Evolutionary conservation across 768 basidiomycete species (phyloP), one percentile per base, ranked within the genome.

Genomic region (Panaeolus papilionaceus): DNA sequence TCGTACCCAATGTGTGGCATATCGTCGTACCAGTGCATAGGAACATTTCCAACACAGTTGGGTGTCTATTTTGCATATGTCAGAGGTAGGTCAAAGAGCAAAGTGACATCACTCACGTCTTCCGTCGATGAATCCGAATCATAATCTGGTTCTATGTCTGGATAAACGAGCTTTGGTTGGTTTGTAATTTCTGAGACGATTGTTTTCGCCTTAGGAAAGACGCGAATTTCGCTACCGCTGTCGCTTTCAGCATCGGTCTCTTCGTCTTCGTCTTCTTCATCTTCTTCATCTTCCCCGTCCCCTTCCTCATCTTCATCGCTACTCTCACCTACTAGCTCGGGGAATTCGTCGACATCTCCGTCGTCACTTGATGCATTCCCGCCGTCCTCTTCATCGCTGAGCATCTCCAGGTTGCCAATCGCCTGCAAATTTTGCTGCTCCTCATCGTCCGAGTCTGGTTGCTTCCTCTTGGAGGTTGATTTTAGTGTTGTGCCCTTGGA

Each of bases 11-110:
- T 87, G 79, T 99, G 98, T n/a, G 98, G 98, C 71, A 99, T 83
- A 82, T 99, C 96, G 77, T 99, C 98, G 78, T 99, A 99, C 96
- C 97, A 99, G 75, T 99, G 96, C 86, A 92, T 92, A 58, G 98
- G 98, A 69, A 99, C 83, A 79, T 97, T 87, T 64, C 98, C 98
- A 71, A 98, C 89, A 68, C 96, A 94, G 76, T 98, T 99, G n/a
- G 93, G 93, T 64, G 89, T 87, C 96, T 99, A 71, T 65, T 66
- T 40, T 64, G 54, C n/a, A 71, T 33, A 33, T 67, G 65, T 38
- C 64, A 51, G 28, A 58, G 70, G 67, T 23, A 64, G 66, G 42
- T 61, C 62, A 49, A 20, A 6, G 51, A 68, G 63, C 45, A 40
- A 42, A 38, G 65, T 63, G 18, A 40, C 58, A 20, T 62, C 28